Base-by-base conservation (phyloP, 768 basidiomycete species). In the Lepiota brunneoincarnata region DNA sequence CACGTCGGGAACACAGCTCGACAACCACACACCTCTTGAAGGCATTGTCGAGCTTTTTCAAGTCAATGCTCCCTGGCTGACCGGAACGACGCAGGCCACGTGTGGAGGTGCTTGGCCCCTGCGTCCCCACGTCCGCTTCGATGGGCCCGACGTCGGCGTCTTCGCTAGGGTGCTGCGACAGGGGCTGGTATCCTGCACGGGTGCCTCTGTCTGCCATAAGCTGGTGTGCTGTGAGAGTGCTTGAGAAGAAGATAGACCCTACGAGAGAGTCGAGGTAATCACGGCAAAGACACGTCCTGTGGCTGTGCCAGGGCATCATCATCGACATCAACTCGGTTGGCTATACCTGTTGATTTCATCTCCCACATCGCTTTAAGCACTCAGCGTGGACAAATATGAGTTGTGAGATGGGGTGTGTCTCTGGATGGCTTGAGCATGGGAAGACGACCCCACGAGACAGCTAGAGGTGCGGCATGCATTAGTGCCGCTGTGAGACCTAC, bases 1-100 rank as follows among this genome's bases (percentile, higher is more conserved):
- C 49, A 46, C n/a, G 26, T 23, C 24, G 28, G 43, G 2, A 57
- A 28, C 37, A 34, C 28, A 24, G 48, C 17, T 50, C 34, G 38
- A n/a, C 44, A 28, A 49, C 7, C 20, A 38, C 55, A 18, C 14
- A 84, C 86, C 88, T 79, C 70, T 92, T 92, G 74, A 93, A 93
- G 5, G 91, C 91, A 64, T 76, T 81, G 64, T 93, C 91, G 54
- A 93, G 66, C 63, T 89, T 89, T 37, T 82, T 79, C 54, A 93
- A 71, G 76, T 93, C 91, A 63, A 93, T 88, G 62, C 80, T 82
- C 40, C 84, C 84, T 41, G 85, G 80, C 53, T 78, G 71, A 56
- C 67, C 63, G 50, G 72, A 54, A 44, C 74, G 73, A 50, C 69
- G 68, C 48, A 65, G 69, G 48, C 71, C 65, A 61, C 67, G 69